Percentiles rank a stretch among this genome's conserved stretches.
These are phyloP conservation scores for Edaphochlamys debaryana DNA, from an alignment of 139 green algal species.

Conservation along the genomic window DNA sequence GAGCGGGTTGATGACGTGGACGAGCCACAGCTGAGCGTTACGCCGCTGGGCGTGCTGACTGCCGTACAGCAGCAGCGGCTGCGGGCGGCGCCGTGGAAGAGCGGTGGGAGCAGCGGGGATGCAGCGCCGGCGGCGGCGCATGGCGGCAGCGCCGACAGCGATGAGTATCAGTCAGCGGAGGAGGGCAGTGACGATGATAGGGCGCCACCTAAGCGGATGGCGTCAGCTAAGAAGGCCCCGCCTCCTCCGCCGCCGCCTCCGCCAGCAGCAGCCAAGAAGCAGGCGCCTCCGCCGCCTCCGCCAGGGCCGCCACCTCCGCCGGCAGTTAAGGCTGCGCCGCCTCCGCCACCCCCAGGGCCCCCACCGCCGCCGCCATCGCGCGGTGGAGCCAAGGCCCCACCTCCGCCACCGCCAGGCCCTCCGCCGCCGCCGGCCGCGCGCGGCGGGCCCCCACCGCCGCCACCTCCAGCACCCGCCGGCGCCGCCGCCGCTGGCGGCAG, in stretches of 20 bases:
- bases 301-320: neutral
- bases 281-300: neutral
- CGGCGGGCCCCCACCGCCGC: no score
- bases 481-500: neutral
- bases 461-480: no score
- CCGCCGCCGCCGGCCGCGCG: no score
- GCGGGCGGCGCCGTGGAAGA: neutral
- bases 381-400: neutral
- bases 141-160: neutral
- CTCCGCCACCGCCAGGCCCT: no score
- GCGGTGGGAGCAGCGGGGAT: neutral
- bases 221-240: no score
- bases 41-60: conserved; percentile 14
- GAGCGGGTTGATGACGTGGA: no score
- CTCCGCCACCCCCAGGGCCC: neutral
- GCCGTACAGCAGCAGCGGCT: conserved; percentile 12
- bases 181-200: neutral
- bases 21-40: no score
- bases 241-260: no score
- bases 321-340: neutral
- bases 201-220: no score
- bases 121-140: neutral
- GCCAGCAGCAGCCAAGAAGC: neutral
- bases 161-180: conserved; percentile 1
- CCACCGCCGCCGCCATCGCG: conserved; percentile 3